Evolutionary conservation across 1,284 basidiomycete genomes (phyloP).

Genomic region (Rhodotorula sp.): DNA sequence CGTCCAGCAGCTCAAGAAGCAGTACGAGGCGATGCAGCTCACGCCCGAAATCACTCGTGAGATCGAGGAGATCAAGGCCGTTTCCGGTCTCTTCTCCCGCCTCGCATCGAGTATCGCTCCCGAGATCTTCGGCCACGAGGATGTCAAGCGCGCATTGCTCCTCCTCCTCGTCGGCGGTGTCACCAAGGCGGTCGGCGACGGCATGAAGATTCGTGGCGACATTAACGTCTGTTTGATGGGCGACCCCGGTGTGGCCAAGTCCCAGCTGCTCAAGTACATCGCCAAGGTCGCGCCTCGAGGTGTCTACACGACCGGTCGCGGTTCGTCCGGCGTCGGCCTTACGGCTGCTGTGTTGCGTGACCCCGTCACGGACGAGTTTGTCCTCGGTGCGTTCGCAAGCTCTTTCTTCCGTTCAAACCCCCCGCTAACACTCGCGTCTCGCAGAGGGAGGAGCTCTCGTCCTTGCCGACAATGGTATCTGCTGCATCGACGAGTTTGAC

Average conservation of each 20-base stretch:
- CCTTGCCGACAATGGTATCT: conserved; percentile 97
- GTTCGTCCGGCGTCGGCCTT: conserved; percentile 95
- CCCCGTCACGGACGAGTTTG: conserved; percentile 99
- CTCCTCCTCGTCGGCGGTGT: conserved; percentile 93
- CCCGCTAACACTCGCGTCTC: conserved; percentile 3
- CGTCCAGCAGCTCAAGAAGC: conserved; percentile 93
- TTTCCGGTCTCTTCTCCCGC: conserved; percentile 76
- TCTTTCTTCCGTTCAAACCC: background rate
- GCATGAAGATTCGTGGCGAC: conserved; percentile 98
- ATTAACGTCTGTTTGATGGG: conserved; percentile 99
- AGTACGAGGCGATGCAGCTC: conserved; percentile 90
- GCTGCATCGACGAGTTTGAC: conserved; percentile 99
- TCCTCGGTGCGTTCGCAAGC: conserved; percentile 66
- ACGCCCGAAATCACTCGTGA: conserved; percentile 77
- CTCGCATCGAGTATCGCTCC: conserved; percentile 81
- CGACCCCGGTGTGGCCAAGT: conserved; percentile 99
- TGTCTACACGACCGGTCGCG: conserved; percentile 97
- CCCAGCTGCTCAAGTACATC: conserved; percentile 96
- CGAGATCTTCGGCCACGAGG: conserved; percentile 96
- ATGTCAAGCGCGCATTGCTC: conserved; percentile 97
- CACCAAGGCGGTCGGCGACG: conserved; percentile 90
- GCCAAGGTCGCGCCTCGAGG: conserved; percentile 97
- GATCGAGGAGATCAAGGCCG: conserved; percentile 68
- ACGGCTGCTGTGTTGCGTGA: conserved; percentile 99
- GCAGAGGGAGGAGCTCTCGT: conserved; percentile 97